Evolutionary conservation across 495 filamentous ascomycete species (phyloP).

Genomic region (Eremomyces bilateralis): DNA sequence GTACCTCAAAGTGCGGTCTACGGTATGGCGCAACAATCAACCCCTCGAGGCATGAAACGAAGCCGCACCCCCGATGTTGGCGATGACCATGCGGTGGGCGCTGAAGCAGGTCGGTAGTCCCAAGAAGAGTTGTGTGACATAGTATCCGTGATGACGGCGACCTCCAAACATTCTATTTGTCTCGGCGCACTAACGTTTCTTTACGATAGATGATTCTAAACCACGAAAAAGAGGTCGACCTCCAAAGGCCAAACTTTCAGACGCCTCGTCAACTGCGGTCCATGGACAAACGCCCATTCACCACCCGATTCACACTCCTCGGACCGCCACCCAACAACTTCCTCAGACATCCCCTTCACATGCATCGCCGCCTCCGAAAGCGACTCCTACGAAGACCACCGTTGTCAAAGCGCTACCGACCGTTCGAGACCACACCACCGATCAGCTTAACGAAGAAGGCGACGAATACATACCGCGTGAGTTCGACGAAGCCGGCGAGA

Average conservation of each 20-base stretch:
- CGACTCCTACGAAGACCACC: slow-evolving; percentile 64
- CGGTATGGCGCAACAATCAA: slow-evolving; percentile 28
- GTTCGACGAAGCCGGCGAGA: slow-evolving; percentile 78
- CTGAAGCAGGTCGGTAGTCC: slow-evolving; percentile 42
- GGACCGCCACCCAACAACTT: slow-evolving; percentile 47
- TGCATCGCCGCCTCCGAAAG: slow-evolving; percentile 48
- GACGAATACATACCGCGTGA: slow-evolving; percentile 94
- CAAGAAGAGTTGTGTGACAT: not conserved
- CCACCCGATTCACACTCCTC: slow-evolving; percentile 47
- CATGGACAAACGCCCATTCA: slow-evolving; percentile 26
- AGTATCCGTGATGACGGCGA: no score
- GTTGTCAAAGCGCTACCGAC: slow-evolving; percentile 90
- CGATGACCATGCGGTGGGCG: slow-evolving; percentile 41
- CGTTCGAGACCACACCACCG: slow-evolving; percentile 90
- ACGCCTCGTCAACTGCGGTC: slow-evolving; percentile 23
- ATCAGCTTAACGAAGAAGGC: slow-evolving; percentile 76
- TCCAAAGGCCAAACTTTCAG: slow-evolving; percentile 40
- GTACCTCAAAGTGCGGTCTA: slow-evolving; percentile 1
- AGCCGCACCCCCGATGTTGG: slow-evolving; percentile 76
- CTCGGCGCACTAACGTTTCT: no score
- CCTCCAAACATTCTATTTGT: no score
- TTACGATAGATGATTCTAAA: slow-evolving; percentile 39
- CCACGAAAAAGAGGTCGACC: slow-evolving; percentile 75
- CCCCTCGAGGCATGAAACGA: slow-evolving; percentile 69
- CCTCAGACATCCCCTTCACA: slow-evolving; percentile 46